Conservation (phyloP, 768 basidiomycete genomes). For the Tylopilus sp. region DNA sequence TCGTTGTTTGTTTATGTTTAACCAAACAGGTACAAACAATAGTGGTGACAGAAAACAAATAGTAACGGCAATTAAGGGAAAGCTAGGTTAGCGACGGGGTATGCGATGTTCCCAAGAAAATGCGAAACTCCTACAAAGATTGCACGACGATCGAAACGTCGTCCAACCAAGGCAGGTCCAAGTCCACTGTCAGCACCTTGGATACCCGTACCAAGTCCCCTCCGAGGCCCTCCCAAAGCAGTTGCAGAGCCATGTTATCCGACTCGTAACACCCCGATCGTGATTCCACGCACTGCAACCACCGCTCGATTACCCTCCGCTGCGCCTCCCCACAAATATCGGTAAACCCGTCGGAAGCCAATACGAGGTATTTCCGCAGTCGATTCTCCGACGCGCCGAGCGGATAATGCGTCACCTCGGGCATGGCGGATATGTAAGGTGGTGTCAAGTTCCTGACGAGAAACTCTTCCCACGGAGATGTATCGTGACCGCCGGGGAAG, state of each 20-base stretch:
- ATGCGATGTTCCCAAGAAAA: not conserved
- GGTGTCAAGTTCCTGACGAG: conserved; percentile 59
- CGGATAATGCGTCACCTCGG: conserved; percentile 59
- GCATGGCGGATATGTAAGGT: conserved; percentile 61
- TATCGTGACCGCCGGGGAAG: conserved; percentile 58
- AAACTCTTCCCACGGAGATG: conserved; percentile 64
- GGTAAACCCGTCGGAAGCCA: conserved; percentile 65
- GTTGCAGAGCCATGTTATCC: conserved; percentile 52
- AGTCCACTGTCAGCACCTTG: conserved; percentile 57
- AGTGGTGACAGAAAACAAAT: not conserved
- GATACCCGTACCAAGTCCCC: conserved; percentile 54
- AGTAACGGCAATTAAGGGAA: no score
- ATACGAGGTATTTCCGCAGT: conserved; percentile 51
- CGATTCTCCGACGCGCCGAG: conserved; percentile 32
- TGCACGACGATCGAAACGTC: conserved; percentile 67
- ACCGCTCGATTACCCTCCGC: conserved; percentile 45
- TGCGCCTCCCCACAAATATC: conserved; percentile 55
- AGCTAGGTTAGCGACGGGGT: conserved; percentile 1
- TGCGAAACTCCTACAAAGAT: conserved; percentile 44
- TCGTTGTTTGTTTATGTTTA: not conserved
- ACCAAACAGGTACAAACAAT: conserved; percentile 2
- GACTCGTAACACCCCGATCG: conserved; percentile 17
- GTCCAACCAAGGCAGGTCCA: conserved; percentile 65
- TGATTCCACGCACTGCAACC: conserved; percentile 47
- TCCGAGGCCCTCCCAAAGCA: conserved; percentile 56